Evolutionary conservation across 1,284 basidiomycete genomes (phyloP).

Genomic region (Naganishia liquefaciens): DNA sequence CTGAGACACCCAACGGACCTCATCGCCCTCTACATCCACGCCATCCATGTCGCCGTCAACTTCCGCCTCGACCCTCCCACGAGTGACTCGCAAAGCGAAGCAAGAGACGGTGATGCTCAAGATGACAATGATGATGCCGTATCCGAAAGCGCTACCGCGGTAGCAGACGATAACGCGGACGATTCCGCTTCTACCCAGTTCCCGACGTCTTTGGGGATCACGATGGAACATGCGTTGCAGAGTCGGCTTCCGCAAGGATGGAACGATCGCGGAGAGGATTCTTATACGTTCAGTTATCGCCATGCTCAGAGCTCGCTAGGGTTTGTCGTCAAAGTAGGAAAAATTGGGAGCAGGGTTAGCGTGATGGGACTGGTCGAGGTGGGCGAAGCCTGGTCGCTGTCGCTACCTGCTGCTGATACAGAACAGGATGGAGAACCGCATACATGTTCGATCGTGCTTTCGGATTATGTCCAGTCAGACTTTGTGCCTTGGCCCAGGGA

Average conservation of each 20-base stretch:
- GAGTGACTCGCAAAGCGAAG: not conserved
- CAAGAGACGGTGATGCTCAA: not conserved
- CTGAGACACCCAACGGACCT: conserved; percentile 49
- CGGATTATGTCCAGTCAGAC: conserved; percentile 50
- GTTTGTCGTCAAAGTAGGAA: conserved; percentile 53
- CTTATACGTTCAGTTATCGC: conserved; percentile 53
- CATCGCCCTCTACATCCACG: conserved; percentile 52
- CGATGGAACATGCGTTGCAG: conserved; percentile 4
- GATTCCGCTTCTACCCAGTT: not conserved
- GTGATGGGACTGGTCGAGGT: conserved; percentile 56
- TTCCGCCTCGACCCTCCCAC: conserved; percentile 48
- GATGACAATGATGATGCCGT: conserved; percentile 38
- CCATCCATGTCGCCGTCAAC: conserved; percentile 52
- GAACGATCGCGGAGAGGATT: conserved; percentile 46
- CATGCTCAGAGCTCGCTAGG: conserved; percentile 54
- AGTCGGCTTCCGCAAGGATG: conserved; percentile 40
- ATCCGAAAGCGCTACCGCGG: conserved; percentile 48
- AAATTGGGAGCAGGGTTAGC: conserved; percentile 53
- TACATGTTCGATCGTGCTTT: conserved; percentile 48
- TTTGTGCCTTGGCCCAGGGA: conserved; percentile 42
- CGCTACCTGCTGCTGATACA: not conserved
- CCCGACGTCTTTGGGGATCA: conserved; percentile 1
- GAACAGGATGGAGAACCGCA: conserved; percentile 55
- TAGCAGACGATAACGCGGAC: conserved; percentile 37
- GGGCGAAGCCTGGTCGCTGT: conserved; percentile 31